Base-by-base conservation (phyloP, 805 yeast genomes). In the Scheffersomyces stipitis region DNA sequence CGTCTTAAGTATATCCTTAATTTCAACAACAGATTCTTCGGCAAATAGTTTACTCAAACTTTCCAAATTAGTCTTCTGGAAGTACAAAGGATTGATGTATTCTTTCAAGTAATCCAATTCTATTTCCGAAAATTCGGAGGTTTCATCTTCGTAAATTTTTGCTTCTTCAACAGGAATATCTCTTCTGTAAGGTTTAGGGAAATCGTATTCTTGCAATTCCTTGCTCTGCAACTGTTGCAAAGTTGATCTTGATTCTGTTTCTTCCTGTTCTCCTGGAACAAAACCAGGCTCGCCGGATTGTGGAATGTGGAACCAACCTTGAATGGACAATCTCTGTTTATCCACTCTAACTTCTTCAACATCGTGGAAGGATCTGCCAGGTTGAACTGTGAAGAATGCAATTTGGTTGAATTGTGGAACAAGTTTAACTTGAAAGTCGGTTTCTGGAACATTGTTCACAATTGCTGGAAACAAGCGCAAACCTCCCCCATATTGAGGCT, bases 261-360 rank as follows among this genome's bases (percentile, higher is more conserved):
- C 77, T 52, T 83, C 91, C 58, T 87, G 89, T 55, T 88, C 96
- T 4, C 95, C 95, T 26, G 78, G 79, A 14, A 80, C 74, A 53
- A 61, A 91, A 0, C 97, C 98, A 23, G 76, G 80, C 62, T 93
- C 99, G 7, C 96, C 97, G 8, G 66, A 67, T 58, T 93, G 98
- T 3, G 99, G 99, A 35, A 90, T 86, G 60, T 93, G 99, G 57
- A 91, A 95, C 99, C 99, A 95, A 1, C 99, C 99, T 54, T 93
- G 96, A 42, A 93, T 87, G 0, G 96, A 86, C 24, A 93, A 67
- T 54, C 99, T 75, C 45, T 89, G 95, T 55, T 83, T 86, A 54
- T 90, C 96, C 1, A 82, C 96, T 42, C 83, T 76, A 1, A 95
- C 99, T 60, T 93, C 99, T 64, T 95, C 98, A 9, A 93, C 99